These are phyloP conservation scores for Aspergillus pseudoviridinutans DNA, from an alignment of 2,329 filamentous ascomycete species.

Conservation along the genomic window DNA sequence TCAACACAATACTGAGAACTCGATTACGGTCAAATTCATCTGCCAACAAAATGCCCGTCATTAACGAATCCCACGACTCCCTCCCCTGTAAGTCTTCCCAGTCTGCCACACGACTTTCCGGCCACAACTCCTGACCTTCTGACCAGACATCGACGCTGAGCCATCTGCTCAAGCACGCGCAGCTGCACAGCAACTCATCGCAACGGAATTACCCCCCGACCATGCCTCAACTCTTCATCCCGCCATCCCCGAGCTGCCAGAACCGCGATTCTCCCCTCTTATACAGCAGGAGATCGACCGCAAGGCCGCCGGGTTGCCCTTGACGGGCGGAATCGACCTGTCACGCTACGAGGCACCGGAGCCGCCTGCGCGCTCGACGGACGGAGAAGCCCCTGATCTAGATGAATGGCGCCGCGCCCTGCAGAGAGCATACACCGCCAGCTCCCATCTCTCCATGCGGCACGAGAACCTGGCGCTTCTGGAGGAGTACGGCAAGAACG, in stretches of 20 bases:
- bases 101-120: constrained; percentile 1
- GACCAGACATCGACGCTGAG: constrained; percentile 73
- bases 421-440: constrained; percentile 54
- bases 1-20: neutral
- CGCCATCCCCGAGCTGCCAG: constrained; percentile 52
- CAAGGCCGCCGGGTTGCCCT: constrained; percentile 56
- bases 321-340: constrained; percentile 65
- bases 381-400: constrained; percentile 28
- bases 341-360: constrained; percentile 79
- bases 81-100: constrained; percentile 65
- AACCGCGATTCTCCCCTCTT: constrained; percentile 60
- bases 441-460: constrained; percentile 55
- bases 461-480: constrained; percentile 67
- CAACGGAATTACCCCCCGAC: constrained; percentile 57
- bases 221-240: constrained; percentile 53
- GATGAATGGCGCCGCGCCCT: constrained; percentile 50
- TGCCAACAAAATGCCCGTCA: constrained; percentile 58
- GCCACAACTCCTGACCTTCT: constrained; percentile 2
- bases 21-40: neutral
- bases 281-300: constrained; percentile 66
- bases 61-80: constrained; percentile 69
- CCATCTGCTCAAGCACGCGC: constrained; percentile 59
- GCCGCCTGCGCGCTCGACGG: constrained; percentile 44
- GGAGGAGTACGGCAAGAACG: constrained; percentile 78
- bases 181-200: constrained; percentile 66